Conservation (phyloP, 768 basidiomycete genomes). For the Gymnopilus dilepis region DNA sequence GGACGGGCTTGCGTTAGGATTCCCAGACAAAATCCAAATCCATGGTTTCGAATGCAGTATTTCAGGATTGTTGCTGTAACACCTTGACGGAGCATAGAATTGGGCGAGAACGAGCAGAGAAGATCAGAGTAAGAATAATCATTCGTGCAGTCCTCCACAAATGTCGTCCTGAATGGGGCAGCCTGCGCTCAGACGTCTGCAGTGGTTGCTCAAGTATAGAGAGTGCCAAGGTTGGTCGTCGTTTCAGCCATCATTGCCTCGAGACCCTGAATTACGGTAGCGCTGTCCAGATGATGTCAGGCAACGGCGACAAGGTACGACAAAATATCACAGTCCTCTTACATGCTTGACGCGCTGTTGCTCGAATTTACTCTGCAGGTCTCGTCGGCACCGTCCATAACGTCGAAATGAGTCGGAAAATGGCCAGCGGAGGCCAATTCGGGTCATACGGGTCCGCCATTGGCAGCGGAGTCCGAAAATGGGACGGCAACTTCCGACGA, state of each 20-base stretch:
- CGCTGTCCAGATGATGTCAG: slow-evolving; percentile 1
- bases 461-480: slow-evolving; percentile 20
- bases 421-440: not conserved
- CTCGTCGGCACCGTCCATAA: not conserved
- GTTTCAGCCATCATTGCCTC: not conserved
- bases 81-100: not conserved
- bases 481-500: slow-evolving; percentile 22
- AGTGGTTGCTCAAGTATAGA: not conserved
- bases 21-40: not conserved
- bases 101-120: not conserved
- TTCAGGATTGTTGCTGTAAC: not conserved
- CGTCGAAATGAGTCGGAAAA: slow-evolving; percentile 8
- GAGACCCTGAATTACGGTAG: not conserved
- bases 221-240: not conserved
- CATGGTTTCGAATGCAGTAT: not conserved
- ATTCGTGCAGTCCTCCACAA: not conserved
- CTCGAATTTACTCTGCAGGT: not conserved
- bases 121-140: not conserved
- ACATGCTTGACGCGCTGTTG: not conserved
- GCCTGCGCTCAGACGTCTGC: not conserved
- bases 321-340: not conserved
- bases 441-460: slow-evolving; percentile 2
- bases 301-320: not conserved
- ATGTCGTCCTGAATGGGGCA: not conserved
- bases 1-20: not conserved